Evolutionary conservation across 2,329 filamentous ascomycete species (phyloP).

Genomic region (Emmonsiellopsis sp.): DNA sequence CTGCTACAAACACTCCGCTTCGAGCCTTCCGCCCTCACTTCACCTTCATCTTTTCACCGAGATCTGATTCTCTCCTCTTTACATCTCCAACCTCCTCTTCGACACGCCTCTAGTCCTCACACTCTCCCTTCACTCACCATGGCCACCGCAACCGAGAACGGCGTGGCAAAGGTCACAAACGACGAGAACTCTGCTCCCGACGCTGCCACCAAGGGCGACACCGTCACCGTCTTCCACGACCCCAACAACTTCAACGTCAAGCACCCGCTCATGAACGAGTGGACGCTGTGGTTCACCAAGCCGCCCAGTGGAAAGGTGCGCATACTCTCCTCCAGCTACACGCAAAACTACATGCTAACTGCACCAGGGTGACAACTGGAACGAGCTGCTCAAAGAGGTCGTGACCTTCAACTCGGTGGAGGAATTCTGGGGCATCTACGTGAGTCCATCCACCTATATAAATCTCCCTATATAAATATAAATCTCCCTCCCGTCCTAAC

Average conservation of each 20-base stretch:
- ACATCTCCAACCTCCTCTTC: background rate
- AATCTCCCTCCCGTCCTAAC: background rate
- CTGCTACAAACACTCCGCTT: background rate
- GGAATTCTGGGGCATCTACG: conserved; percentile 99
- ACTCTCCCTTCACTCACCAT: conserved; percentile 16
- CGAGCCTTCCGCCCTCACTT: conserved; percentile 1
- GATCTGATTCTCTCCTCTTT: background rate
- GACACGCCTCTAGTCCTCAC: background rate
- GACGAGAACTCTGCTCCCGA: conserved; percentile 50
- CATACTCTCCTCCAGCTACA: conserved; percentile 5
- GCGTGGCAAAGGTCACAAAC: conserved; percentile 22
- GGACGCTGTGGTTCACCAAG: conserved; percentile 99
- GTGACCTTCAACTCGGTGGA: conserved; percentile 98
- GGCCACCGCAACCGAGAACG: conserved; percentile 30
- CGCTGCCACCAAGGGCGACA: conserved; percentile 46
- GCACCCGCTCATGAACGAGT: conserved; percentile 93
- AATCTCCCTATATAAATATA: background rate
- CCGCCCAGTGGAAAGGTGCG: conserved; percentile 86
- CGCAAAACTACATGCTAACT: background rate
- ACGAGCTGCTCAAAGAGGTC: conserved; percentile 93
- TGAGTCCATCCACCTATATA: conserved; percentile 43
- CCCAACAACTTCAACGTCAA: conserved; percentile 99
- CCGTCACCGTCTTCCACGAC: conserved; percentile 94
- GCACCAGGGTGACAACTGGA: conserved; percentile 88
- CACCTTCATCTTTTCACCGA: background rate